Evolutionary conservation across 352 stramenopile genomes (phyloP).

Genomic region (Aphanomyces invadans): DNA sequence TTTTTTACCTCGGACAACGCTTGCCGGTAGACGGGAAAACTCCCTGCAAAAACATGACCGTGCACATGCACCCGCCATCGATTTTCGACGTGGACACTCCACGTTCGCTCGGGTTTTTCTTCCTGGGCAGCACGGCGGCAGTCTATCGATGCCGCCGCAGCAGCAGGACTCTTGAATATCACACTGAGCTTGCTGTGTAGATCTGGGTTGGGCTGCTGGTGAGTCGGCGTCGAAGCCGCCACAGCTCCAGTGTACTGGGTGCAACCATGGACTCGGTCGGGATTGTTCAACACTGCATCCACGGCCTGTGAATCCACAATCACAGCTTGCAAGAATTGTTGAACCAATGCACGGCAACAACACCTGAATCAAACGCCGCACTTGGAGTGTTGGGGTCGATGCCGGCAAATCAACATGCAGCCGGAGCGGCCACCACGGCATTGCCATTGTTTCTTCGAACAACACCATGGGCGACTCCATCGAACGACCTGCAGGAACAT

Average conservation of each 20-base stretch:
- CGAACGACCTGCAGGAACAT: constrained; percentile 11
- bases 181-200: too few relatives aligned
- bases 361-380: constrained; percentile 18
- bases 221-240: neutral
- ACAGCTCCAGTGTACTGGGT: neutral
- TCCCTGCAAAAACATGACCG: neutral
- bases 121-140: too few relatives aligned
- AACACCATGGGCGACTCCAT: constrained; percentile 10
- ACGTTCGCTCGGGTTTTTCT: neutral
- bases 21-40: neutral
- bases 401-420: constrained; percentile 2
- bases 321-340: too few relatives aligned
- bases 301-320: neutral
- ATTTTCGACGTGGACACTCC: neutral
- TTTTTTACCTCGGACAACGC: neutral
- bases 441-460: constrained; percentile 12
- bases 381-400: neutral
- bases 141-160: too few relatives aligned
- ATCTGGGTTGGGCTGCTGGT: neutral
- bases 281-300: neutral
- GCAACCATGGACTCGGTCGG: neutral
- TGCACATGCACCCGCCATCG: neutral
- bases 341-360: too few relatives aligned
- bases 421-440: constrained; percentile 9
- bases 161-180: too few relatives aligned